These are phyloP conservation scores for Saccharum spontaneum DNA, from an alignment of 176 grass and related monocot species.

Conservation along the genomic window DNA sequence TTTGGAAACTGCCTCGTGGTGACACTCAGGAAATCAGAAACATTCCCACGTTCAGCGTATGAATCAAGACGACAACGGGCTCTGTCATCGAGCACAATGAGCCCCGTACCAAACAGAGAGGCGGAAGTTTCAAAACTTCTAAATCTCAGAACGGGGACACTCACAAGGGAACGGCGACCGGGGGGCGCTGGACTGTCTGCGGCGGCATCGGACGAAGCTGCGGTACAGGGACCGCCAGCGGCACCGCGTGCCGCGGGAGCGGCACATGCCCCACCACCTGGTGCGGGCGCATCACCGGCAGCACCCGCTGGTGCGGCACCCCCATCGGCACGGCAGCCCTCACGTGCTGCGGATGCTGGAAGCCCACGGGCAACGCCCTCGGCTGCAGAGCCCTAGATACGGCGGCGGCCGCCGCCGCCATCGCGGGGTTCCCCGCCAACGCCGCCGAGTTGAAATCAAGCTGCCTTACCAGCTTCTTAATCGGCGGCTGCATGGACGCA, in stretches of 20 bases:
- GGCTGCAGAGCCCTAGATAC: slow-evolving; percentile 59
- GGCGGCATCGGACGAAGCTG: slow-evolving; percentile 30
- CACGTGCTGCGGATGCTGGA: slow-evolving; percentile 41
- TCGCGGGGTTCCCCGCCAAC: slow-evolving; percentile 56
- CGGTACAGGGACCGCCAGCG: slow-evolving; percentile 37
- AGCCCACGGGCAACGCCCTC: slow-evolving; percentile 33
- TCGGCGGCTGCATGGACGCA: slow-evolving; percentile 45
- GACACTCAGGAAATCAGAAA: not conserved
- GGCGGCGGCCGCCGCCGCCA: slow-evolving; percentile 47
- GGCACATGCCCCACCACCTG: slow-evolving; percentile 36
- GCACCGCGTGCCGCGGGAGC: slow-evolving; percentile 15
- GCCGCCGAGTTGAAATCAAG: slow-evolving; percentile 81
- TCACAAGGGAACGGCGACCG: slow-evolving; percentile 51
- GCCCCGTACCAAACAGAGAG: slow-evolving; percentile 2
- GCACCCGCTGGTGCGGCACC: slow-evolving; percentile 33
- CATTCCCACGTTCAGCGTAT: not conserved
- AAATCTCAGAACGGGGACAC: slow-evolving; percentile 26
- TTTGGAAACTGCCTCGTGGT: not conserved
- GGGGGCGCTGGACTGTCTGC: slow-evolving; percentile 44
- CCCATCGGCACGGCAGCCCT: slow-evolving; percentile 34
- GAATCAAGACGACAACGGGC: slow-evolving; percentile 19
- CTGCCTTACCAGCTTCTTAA: slow-evolving; percentile 81
- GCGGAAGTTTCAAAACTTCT: slow-evolving; percentile 17
- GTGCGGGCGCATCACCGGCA: slow-evolving; percentile 45
- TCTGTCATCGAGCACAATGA: not conserved